A percentile compares a stretch with the other conserved stretches of the same genome.
phyloP scores from a whole-genome alignment of 352 stramenopile species.

The Albugo laibachii region DNA sequence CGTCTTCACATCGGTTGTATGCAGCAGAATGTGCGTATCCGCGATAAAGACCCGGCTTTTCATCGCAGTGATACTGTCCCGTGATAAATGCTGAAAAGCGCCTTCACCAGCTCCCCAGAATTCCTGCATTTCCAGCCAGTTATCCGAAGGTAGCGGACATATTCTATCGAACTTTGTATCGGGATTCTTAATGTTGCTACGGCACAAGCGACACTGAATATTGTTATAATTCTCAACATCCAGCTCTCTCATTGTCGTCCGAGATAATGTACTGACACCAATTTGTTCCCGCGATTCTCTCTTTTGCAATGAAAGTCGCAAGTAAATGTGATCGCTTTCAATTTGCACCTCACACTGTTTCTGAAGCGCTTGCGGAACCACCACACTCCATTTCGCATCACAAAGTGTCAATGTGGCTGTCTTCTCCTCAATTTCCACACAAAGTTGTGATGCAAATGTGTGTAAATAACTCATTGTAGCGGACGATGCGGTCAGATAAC shows the following conservation, averaged over 20 bases:
- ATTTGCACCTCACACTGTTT: slow-evolving; percentile 6
- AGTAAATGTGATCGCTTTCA: slow-evolving; percentile 31
- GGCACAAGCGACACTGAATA: slow-evolving; percentile 26
- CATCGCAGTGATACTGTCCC: slow-evolving; percentile 39
- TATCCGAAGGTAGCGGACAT: slow-evolving; percentile 47
- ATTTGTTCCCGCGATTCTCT: slow-evolving; percentile 26
- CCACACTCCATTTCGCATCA: slow-evolving; percentile 16
- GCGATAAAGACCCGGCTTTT: slow-evolving; percentile 29
- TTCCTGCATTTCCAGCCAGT: slow-evolving; percentile 79
- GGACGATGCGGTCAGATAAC: slow-evolving; percentile 21
- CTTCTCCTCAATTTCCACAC: slow-evolving; percentile 1
- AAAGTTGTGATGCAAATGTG: too few species aligned
- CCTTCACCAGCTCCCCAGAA: slow-evolving; percentile 64
- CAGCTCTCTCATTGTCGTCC: slow-evolving; percentile 21
- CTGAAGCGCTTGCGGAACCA: background rate
- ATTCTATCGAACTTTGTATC: slow-evolving; percentile 22
- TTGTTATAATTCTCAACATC: slow-evolving; percentile 18
- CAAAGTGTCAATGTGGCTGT: slow-evolving; percentile 12
- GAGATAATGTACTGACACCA: slow-evolving; percentile 36
- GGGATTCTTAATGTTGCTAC: background rate
- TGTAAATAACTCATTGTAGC: too few species aligned
- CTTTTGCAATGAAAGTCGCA: slow-evolving; percentile 28
- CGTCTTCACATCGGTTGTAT: slow-evolving; percentile 18
- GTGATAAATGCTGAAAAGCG: slow-evolving; percentile 59
- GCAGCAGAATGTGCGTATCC: slow-evolving; percentile 38